phyloP scores from a whole-genome alignment of 768 basidiomycete species.

The Mrakia blollopis region DNA sequence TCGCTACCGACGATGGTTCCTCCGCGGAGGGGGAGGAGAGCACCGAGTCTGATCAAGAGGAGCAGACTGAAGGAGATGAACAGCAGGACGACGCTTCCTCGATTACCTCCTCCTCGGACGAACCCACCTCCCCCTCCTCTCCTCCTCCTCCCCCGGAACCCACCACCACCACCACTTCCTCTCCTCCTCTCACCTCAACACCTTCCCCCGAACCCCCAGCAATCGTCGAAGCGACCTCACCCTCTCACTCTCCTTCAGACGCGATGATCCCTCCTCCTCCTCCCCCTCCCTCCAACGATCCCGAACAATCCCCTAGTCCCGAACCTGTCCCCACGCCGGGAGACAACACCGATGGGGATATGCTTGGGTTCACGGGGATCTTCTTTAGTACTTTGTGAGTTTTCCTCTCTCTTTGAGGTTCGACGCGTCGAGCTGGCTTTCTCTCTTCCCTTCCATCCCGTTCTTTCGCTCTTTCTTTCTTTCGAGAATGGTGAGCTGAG shows the following conservation, averaged over 20 bases:
- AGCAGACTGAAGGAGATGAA: too few species aligned
- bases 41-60: too few species aligned
- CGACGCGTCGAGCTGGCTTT: neutral
- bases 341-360: slow-evolving; percentile 16
- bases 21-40: too few species aligned
- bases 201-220: neutral
- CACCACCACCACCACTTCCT: slow-evolving; percentile 46
- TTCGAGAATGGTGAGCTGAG: too few species aligned
- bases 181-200: slow-evolving; percentile 26
- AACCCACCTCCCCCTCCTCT: too few species aligned
- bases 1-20: too few species aligned
- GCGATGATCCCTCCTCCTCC: neutral
- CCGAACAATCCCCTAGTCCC: slow-evolving; percentile 12
- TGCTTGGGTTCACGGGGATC: slow-evolving; percentile 51
- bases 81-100: too few species aligned
- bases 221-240: too few species aligned
- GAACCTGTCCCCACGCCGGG: slow-evolving; percentile 34
- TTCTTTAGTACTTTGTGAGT: slow-evolving; percentile 68
- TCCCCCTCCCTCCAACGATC: neutral
- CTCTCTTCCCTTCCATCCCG: neutral
- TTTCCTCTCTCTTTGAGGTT: too few species aligned
- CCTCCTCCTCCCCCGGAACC: too few species aligned
- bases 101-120: too few species aligned
- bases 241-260: slow-evolving; percentile 9
- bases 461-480: too few species aligned